Evolutionary conservation across 257 asterid species (phyloP).

Genomic region (Salvia rosmarinus): DNA sequence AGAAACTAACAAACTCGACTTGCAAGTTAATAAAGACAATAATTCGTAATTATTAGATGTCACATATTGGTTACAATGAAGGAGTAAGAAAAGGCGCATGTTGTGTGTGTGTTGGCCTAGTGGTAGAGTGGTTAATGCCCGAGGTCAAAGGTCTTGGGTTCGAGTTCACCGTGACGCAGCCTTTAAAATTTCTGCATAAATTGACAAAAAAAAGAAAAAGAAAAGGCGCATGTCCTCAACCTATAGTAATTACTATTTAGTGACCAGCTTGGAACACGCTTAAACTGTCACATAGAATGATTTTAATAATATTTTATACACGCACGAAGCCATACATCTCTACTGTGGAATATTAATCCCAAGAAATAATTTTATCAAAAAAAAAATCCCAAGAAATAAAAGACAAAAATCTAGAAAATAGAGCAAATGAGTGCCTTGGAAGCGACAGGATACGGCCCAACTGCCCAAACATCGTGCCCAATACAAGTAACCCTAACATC

Average conservation of each 20-base stretch:
- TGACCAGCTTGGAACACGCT: slow-evolving; percentile 47
- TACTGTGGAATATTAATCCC: slow-evolving; percentile 49
- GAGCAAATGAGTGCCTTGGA: slow-evolving; percentile 51
- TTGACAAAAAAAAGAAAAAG: too few relatives aligned
- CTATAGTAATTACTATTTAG: slow-evolving; percentile 30
- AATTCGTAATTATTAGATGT: background rate
- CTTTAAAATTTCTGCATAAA: too few relatives aligned
- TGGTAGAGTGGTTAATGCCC: too few relatives aligned
- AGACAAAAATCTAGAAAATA: slow-evolving; percentile 55
- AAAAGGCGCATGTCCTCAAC: slow-evolving; percentile 48
- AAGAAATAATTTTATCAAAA: too few relatives aligned
- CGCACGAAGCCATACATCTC: slow-evolving; percentile 28
- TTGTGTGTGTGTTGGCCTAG: too few relatives aligned
- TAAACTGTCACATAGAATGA: slow-evolving; percentile 17
- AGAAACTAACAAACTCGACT: too few relatives aligned
- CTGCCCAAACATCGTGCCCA: too few relatives aligned
- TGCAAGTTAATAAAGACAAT: too few relatives aligned
- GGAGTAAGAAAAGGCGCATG: slow-evolving; percentile 47
- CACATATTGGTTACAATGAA: background rate
- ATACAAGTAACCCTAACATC: too few relatives aligned
- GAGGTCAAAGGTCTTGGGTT: too few relatives aligned
- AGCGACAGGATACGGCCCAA: too few relatives aligned
- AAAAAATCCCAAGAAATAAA: slow-evolving; percentile 57
- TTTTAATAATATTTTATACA: slow-evolving; percentile 20
- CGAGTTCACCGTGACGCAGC: too few relatives aligned